Evolutionary conservation across 169 alveolate genomes (phyloP).

Genomic region (Plasmodium berghei): DNA sequence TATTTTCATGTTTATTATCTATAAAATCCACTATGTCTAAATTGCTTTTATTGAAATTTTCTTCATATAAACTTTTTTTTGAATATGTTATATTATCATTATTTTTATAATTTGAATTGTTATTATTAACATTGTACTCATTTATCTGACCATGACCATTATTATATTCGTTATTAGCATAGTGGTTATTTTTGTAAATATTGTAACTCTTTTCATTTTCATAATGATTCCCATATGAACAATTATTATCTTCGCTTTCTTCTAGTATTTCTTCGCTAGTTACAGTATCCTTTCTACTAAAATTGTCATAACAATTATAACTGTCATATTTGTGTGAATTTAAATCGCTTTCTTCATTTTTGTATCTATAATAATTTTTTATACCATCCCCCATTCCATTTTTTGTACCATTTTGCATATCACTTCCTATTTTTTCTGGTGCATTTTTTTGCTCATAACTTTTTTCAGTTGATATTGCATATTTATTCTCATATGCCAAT

Average conservation of each 20-base stretch:
- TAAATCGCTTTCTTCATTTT: conserved; percentile 8
- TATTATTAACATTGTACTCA: not conserved
- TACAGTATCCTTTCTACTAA: conserved; percentile 44
- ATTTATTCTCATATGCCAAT: too few relatives aligned
- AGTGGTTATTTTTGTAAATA: not conserved
- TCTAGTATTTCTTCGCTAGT: conserved; percentile 30
- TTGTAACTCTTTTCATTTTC: not conserved
- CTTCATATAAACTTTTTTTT: not conserved
- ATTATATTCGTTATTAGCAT: not conserved
- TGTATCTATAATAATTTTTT: conserved; percentile 8
- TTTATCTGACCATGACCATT: not conserved
- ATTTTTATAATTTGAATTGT: not conserved
- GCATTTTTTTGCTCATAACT: too few relatives aligned
- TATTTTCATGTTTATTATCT: conserved; percentile 3
- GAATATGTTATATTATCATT: not conserved
- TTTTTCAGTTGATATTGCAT: too few relatives aligned
- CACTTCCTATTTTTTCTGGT: not conserved
- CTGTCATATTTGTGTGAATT: conserved; percentile 16
- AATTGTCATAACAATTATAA: conserved; percentile 13
- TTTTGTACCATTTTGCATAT: not conserved
- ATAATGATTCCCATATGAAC: not conserved
- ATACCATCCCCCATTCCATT: not conserved
- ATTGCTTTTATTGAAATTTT: conserved; percentile 7
- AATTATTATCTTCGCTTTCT: not conserved
- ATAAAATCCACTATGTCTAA: not conserved